phyloP scores from a whole-genome alignment of 139 green algal genomes.

The Coelastrella sp. region DNA sequence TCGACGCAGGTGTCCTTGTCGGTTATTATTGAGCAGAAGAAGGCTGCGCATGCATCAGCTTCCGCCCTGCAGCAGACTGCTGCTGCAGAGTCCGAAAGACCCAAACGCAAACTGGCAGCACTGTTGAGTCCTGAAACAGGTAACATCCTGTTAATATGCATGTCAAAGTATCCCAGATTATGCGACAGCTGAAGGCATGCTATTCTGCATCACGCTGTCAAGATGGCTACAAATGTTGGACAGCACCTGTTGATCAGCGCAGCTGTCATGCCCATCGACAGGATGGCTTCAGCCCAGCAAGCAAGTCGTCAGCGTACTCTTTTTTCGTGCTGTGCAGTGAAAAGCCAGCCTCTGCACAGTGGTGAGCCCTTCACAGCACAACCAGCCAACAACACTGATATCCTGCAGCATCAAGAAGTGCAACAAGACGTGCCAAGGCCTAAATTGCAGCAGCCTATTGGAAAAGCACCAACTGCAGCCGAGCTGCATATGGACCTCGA shows the following conservation, averaged over 20 bases:
- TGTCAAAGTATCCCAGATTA: too few species aligned
- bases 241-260: too few species aligned
- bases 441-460: neutral
- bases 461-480: neutral
- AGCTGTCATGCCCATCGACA: too few species aligned
- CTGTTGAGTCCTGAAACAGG: neutral
- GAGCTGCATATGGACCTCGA: too few species aligned
- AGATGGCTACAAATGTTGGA: too few species aligned
- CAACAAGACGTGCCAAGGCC: neutral
- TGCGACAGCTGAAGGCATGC: too few species aligned
- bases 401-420: neutral
- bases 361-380: too few species aligned
- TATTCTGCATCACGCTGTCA: too few species aligned
- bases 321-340: too few species aligned
- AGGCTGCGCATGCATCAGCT: neutral
- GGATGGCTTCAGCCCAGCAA: too few species aligned
- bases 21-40: neutral
- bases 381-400: neutral
- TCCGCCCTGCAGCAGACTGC: neutral
- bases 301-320: too few species aligned
- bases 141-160: neutral
- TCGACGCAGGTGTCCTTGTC: neutral
- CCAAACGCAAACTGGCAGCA: neutral
- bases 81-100: neutral
- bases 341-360: neutral